Evolutionary conservation across 2,329 filamentous ascomycete species (phyloP).

Genomic region (Colletotrichum lini): DNA sequence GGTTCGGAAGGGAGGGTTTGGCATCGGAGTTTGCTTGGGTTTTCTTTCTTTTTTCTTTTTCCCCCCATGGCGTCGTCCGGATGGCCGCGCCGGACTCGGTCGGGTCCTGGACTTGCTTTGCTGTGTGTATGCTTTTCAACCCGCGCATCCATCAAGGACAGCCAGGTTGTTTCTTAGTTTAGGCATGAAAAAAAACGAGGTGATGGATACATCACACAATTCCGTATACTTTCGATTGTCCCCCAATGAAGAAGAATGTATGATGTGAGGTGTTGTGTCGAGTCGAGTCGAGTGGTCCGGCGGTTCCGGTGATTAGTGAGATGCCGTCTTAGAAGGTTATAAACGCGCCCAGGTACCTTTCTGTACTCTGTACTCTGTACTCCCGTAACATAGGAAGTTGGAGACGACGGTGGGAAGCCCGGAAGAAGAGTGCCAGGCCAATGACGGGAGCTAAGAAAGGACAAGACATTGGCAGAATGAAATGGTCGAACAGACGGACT

Average conservation of each 20-base stretch:
- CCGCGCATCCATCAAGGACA: constrained; percentile 12
- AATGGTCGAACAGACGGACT: not conserved
- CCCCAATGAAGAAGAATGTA: not conserved
- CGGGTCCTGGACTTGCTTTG: not conserved
- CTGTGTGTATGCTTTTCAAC: not conserved
- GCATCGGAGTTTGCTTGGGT: constrained; percentile 17
- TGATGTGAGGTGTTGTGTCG: too few species aligned
- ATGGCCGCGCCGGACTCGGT: not conserved
- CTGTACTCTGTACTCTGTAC: not conserved
- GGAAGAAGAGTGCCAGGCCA: not conserved
- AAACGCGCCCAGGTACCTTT: too few species aligned
- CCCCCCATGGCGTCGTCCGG: not conserved
- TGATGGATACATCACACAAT: constrained; percentile 3
- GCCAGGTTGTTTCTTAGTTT: constrained; percentile 14
- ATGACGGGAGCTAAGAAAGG: not conserved
- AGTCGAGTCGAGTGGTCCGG: not conserved
- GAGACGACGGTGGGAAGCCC: not conserved
- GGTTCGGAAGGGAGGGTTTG: not conserved
- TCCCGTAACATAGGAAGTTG: not conserved
- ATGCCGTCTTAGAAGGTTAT: not conserved
- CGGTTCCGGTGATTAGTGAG: not conserved
- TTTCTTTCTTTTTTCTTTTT: too few species aligned
- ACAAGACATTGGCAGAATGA: too few species aligned
- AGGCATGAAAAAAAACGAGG: constrained; percentile 6
- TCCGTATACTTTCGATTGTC: not conserved